Evolutionary conservation across 352 stramenopile species (phyloP), one percentile per base, ranked within the genome.

Genomic region (Phytophthora agathidicida): DNA sequence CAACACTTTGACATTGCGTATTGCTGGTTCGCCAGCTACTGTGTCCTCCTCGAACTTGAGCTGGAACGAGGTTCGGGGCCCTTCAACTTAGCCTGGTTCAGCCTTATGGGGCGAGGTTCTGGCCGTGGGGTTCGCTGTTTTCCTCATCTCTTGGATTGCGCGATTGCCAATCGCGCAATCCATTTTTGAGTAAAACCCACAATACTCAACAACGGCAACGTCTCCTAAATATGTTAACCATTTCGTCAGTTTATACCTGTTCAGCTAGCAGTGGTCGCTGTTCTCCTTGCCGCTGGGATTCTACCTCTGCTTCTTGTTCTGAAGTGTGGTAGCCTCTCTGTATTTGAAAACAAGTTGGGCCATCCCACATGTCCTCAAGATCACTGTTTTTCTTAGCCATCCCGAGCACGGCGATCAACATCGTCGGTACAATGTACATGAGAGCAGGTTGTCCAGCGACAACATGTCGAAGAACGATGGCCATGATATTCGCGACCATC

Each of bases 351-450:
- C 76, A 83, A n/a, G 51, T 17, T 3, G 74, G 72, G 0, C 84
- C 88, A 10, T 83, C 41, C 91, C 91, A 98, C 58, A 98, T 53
- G n/a, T 80, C 72, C 8, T 62, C 55, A 3, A 97, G 60, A 14
- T 88, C 75, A 0, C 75, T 71, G 2, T 88, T 86, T 22, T 42
- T 55, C 16, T 75, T 71, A 1, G 80, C 80, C 11, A 93, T 46
- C 17, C 73, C 62, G 0, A 77, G 14, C 23, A 98, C 80, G 6
- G 82, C 70, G 3, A 77, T 53, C 7, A 98, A 65, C 64, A 91
- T 97, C 26, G 80, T 76, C 13, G 93, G 93, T 1, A 99, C 96
- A 20, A 99, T 79, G 73, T 99, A 99, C 74, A 99, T 89, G 7
- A 99, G 75, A 20, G 96, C 96, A 7, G 94, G 96, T 59, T 99